Base-by-base conservation (phyloP, 1,284 basidiomycete genomes). In the Thecaphora frezii region DNA sequence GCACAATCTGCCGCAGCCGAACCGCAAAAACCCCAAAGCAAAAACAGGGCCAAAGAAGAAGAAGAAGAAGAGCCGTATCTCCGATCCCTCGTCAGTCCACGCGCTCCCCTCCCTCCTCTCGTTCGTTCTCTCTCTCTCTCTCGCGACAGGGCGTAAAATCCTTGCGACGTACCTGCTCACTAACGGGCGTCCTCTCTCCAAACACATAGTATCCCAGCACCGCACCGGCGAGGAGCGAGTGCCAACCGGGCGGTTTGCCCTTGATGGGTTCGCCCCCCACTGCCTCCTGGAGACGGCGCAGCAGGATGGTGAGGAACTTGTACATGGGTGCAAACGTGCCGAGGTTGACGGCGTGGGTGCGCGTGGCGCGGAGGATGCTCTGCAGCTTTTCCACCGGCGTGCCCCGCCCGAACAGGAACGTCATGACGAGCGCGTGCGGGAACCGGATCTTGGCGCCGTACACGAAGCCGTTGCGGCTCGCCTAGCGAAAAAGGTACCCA, bases 381-480 rank as follows among this genome's bases (percentile, higher is more conserved):
- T 81, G 82, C 37, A 86, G 71, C 40, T 90, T 86, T 14, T 86
- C 79, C 69, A 83, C 51, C 12, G 63, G 59, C 24, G 67, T 65
- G 14, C 71, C 71, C 1, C 74, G 55, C 9, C 79, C 77, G 76
- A 98, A 98, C 25, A 98, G 83, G 58, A 97, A 86, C n/a, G 92
- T 89, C 94, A 98, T 98, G 53, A 98, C 89, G 24, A 99, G 83
- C 2, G 96, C 94, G 84, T 99, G 96, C n/a, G 96, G 96, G 77
- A 96, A 96, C 43, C 83, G 69, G 70, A 97, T 90, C 83, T 97
- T 97, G 74, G 89, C 88, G 46, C 91, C 91, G 82, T 97, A 98
- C 8, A 97, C 91, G 55, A 96, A 84, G 12, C 94, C 94, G 81
- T 97, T 97, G 28, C 94, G 86, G 28, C 91, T 91, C 43, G 93